These are phyloP conservation scores for Puccinia coronata DNA, from an alignment of 1,284 basidiomycete genomes.

Conservation along the genomic window DNA sequence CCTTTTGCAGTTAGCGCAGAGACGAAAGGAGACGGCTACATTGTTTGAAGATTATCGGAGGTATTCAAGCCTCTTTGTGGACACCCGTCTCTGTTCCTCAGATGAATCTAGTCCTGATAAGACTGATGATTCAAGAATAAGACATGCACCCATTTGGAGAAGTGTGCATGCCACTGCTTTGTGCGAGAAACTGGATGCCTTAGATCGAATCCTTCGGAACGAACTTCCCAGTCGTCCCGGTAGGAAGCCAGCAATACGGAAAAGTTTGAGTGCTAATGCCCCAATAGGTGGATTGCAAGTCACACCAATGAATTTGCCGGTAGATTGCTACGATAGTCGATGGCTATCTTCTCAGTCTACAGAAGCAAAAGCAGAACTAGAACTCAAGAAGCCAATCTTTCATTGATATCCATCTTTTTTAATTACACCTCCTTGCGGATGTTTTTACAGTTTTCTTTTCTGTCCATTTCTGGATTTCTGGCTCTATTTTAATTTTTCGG, in stretches of 20 bases:
- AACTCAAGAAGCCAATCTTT: not conserved
- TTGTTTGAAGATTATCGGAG: not conserved
- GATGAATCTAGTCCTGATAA: not conserved
- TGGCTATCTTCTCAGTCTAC: not conserved
- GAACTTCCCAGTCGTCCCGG: not conserved
- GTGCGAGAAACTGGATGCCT: not conserved
- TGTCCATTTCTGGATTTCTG: too few relatives aligned
- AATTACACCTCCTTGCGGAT: too few relatives aligned
- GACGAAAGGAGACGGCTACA: not conserved
- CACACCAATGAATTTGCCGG: not conserved
- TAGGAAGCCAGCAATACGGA: not conserved
- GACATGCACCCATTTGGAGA: slow-evolving; percentile 15
- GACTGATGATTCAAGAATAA: not conserved
- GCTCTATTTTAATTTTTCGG: too few relatives aligned
- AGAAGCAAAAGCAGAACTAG: not conserved
- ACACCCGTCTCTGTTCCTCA: slow-evolving; percentile 3
- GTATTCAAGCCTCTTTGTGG: slow-evolving; percentile 1
- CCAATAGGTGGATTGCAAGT: not conserved
- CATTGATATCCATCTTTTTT: too few relatives aligned
- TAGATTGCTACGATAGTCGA: not conserved
- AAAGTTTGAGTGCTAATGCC: not conserved
- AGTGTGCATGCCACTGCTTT: not conserved
- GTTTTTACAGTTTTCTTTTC: too few relatives aligned
- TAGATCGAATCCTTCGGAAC: not conserved
- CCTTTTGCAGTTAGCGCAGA: not conserved